These are phyloP conservation scores for Keithomyces neogunnii DNA, from an alignment of 2,329 filamentous ascomycete species.

Conservation along the genomic window DNA sequence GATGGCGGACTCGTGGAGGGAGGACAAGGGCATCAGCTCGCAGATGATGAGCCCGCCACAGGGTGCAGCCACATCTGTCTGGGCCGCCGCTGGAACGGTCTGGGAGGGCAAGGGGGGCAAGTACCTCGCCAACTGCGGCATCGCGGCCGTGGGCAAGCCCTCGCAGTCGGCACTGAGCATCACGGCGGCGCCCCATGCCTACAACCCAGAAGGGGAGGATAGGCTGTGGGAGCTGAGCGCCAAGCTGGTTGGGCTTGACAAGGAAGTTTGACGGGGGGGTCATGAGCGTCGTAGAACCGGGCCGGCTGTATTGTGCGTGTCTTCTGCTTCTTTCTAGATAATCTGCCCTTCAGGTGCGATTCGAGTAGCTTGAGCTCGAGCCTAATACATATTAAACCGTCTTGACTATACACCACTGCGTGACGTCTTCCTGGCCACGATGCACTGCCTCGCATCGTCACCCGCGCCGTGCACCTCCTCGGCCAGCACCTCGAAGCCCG, in stretches of 20 bases:
- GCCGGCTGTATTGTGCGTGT: not conserved
- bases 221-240: slow-evolving; percentile 28
- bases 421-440: slow-evolving; percentile 9
- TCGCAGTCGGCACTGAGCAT: not conserved
- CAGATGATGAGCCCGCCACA: slow-evolving; percentile 17
- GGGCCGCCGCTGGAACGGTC: slow-evolving; percentile 30
- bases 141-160: slow-evolving; percentile 12
- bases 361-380: too few relatives aligned
- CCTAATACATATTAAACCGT: not conserved
- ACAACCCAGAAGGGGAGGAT: slow-evolving; percentile 27
- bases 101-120: slow-evolving; percentile 37
- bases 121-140: slow-evolving; percentile 35
- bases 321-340: too few relatives aligned
- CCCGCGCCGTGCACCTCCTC: slow-evolving; percentile 9
- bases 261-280: not conserved
- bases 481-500: slow-evolving; percentile 8
- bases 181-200: slow-evolving; percentile 18
- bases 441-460: slow-evolving; percentile 7
- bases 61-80: slow-evolving; percentile 39
- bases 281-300: not conserved
- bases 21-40: not conserved
- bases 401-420: not conserved
- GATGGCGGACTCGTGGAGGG: slow-evolving; percentile 2
- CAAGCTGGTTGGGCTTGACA: slow-evolving; percentile 6
- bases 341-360: too few relatives aligned